Base-by-base conservation (phyloP, 2,329 filamentous ascomycete species). In the Fonsecaea erecta region DNA sequence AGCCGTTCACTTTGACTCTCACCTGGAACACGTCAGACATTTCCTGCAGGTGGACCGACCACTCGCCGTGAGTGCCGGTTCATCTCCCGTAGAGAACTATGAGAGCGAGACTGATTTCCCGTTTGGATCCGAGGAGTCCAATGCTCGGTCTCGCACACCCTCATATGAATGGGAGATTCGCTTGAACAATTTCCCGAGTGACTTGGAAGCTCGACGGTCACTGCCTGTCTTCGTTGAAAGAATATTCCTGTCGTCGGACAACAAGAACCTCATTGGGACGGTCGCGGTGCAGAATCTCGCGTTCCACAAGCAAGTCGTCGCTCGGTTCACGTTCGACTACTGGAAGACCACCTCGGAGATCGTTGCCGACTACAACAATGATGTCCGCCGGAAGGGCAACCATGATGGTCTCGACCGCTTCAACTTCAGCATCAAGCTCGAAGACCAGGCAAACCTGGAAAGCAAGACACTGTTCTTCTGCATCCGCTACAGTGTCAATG, bases 341-440 rank as follows among this genome's bases (percentile, higher is more conserved):
- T 99, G 95, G 95, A 97, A 96, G 84, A 99, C 95, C 0, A 96
- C 93, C 0, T 99, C 95, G 0, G 95, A 99, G 76, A 90, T 98
- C 1, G 84, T 85, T 40, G 94, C 92, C n/a, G 93, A 97, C 73
- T 99, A 87, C 80, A 89, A 88, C 75, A 86, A 91, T 67, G 91
- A 95, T 78, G 85, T 94, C 52, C 86, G 88, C 51, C 86, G 87
- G 30, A 86, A 86, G 71, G 86, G 90, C 48, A 52, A 60, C 48
- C 65, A 71, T 12, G 84, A 90, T 71, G 88, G 89, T 54, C 89
- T 90, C 72, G 95, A 99, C 76, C 87, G 92, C 43, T 99, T 99
- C 81, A 91, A 89, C 74, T 99, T 99, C 79, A 92, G 88, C 77
- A 96, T 99, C 82, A 94, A 93, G 81, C 80, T 99, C 64, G 89